phyloP scores from a whole-genome alignment of 495 filamentous ascomycete genomes.

The Friedmanniomyces simplex region DNA sequence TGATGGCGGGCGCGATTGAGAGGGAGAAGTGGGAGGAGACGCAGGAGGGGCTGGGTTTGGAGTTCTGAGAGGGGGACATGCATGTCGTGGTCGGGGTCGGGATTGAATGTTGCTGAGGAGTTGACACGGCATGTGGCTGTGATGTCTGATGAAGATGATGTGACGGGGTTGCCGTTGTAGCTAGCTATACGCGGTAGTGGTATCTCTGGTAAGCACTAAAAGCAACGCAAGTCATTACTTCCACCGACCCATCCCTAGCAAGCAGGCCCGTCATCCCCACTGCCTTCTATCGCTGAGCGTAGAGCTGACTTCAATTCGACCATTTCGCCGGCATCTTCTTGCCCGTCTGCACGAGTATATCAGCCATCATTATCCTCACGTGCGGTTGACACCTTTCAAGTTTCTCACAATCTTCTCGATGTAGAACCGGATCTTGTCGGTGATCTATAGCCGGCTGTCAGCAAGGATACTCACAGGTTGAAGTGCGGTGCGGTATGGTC shows the following conservation, averaged over 20 bases:
- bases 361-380: too few species aligned
- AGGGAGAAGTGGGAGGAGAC: slow-evolving; percentile 19
- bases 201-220: slow-evolving; percentile 3
- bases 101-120: neutral
- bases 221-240: slow-evolving; percentile 1
- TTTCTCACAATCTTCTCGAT: slow-evolving; percentile 16
- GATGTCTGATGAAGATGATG: neutral
- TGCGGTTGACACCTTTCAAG: too few species aligned
- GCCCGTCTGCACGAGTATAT: slow-evolving; percentile 4
- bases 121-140: neutral
- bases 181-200: neutral
- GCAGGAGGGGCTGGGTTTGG: slow-evolving; percentile 19
- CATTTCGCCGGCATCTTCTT: slow-evolving; percentile 17
- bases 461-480: neutral
- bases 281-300: neutral
- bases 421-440: slow-evolving; percentile 11
- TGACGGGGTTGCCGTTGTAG: neutral
- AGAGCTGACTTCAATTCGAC: slow-evolving; percentile 8
- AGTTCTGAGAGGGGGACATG: slow-evolving; percentile 15
- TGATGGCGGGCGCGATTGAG: slow-evolving; percentile 23
- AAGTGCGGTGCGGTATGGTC: neutral
- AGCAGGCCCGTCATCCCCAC: neutral
- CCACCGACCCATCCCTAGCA: neutral
- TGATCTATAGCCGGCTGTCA: slow-evolving; percentile 2
- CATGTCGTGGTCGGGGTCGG: neutral